Conservation (phyloP, 2,329 filamentous ascomycete species). For the Phyllosticta citribraziliensis region DNA sequence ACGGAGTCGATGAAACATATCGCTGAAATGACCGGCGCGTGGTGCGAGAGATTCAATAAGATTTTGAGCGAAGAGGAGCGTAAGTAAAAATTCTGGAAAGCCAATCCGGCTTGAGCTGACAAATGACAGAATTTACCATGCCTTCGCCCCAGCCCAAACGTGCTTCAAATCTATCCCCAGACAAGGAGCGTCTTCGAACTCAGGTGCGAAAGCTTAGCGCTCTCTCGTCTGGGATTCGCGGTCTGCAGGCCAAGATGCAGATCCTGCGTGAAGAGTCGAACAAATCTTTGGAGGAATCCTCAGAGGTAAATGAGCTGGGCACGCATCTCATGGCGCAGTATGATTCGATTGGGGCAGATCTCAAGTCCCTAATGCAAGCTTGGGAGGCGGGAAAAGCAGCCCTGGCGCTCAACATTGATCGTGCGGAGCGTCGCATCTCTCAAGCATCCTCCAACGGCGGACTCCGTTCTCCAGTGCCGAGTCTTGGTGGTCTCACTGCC, state of each 20-base stretch:
- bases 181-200: slow-evolving; percentile 73
- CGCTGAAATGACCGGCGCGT: slow-evolving; percentile 50
- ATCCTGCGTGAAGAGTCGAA: slow-evolving; percentile 84
- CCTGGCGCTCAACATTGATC: slow-evolving; percentile 70
- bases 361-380: slow-evolving; percentile 48
- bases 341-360: slow-evolving; percentile 83
- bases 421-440: slow-evolving; percentile 55
- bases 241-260: slow-evolving; percentile 89
- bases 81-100: background rate
- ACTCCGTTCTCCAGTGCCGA: slow-evolving; percentile 37
- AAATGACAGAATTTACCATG: slow-evolving; percentile 31
- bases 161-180: slow-evolving; percentile 46
- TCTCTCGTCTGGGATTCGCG: slow-evolving; percentile 80
- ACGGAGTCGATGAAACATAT: slow-evolving; percentile 63
- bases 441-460: slow-evolving; percentile 37
- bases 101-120: background rate
- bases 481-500: slow-evolving; percentile 55
- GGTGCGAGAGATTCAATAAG: slow-evolving; percentile 55
- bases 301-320: slow-evolving; percentile 61
- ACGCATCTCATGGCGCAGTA: slow-evolving; percentile 78
- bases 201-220: slow-evolving; percentile 83
- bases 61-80: slow-evolving; percentile 73
- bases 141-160: slow-evolving; percentile 47
- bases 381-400: slow-evolving; percentile 62
- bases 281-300: slow-evolving; percentile 62